Evolutionary conservation across 179 eudicot species (phyloP).

Genomic region (Amaranthus tricolor): DNA sequence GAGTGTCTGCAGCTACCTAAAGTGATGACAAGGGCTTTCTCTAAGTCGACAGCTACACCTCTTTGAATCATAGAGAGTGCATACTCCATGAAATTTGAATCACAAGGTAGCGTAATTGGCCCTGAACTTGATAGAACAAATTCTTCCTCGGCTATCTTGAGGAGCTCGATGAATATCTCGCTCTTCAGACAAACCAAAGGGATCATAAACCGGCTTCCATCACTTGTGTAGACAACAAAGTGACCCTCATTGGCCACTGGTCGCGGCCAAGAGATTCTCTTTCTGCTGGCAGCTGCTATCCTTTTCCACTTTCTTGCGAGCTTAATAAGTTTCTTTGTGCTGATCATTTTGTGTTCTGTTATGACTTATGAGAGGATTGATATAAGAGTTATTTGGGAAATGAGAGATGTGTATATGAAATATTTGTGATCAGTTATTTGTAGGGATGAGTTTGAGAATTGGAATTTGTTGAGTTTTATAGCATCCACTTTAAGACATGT

Average conservation of each 20-base stretch:
- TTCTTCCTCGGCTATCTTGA: conserved; percentile 23
- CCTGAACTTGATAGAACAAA: conserved; percentile 16
- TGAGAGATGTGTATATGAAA: background rate
- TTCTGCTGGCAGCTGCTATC: conserved; percentile 8
- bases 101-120: conserved; percentile 24
- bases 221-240: conserved; percentile 17
- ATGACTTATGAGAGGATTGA: background rate
- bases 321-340: conserved; percentile 6
- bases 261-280: conserved; percentile 1
- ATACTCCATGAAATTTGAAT: conserved; percentile 15
- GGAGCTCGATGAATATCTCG: conserved; percentile 10
- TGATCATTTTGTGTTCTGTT: background rate
- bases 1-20: conserved; percentile 7
- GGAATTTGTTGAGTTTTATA: conserved; percentile 1
- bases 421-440: background rate
- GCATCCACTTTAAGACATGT: background rate
- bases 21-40: conserved; percentile 7
- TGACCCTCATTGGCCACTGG: conserved; percentile 1
- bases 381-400: background rate
- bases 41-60: conserved; percentile 7
- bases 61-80: conserved; percentile 11
- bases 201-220: conserved; percentile 12
- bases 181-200: conserved; percentile 14
- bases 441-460: background rate
- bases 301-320: conserved; percentile 18